Base-by-base conservation (phyloP, 495 filamentous ascomycete species). In the Apiosordaria backusii region DNA sequence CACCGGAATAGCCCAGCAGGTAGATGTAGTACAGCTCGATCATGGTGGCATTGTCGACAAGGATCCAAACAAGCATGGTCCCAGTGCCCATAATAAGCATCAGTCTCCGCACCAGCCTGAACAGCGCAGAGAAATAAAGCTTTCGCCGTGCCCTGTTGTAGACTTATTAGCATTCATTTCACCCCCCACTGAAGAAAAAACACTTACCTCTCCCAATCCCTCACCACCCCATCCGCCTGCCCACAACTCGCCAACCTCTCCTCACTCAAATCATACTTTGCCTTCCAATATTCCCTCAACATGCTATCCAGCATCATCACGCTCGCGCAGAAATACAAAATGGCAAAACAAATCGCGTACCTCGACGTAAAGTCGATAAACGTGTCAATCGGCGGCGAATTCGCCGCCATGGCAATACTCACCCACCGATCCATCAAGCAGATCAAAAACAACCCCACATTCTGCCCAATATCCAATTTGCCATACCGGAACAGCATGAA, bases 381-480 rank as follows among this genome's bases (percentile, higher is more conserved):
- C 15, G 71, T 13, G 59, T 65, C 64, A 25, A 68, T 63, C n/a
- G 53, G 60, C 0, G 57, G 25, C 0, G 65, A 61, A 40, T 50
- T 67, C 22, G 63, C 57, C 5, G 68, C 50, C 72, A 71, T 75
- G 57, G 58, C 50, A 52, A 75, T 67, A 45, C 68, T 70, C 26
- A 76, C 72, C 74, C 74, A 76, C 3, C 73, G 68, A 60, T 76
- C 74, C 68, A 76, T 69, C 22, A 76, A 50, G 15, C 71, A 70
- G 19, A 75, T 66, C 25, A 76, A 63, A 60, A 76, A 76, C 10
- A 76, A 68, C 4, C 68, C 74, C 22, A 76, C 55, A 53, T 71
- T 76, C 29, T 73, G 70, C 3, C 68, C 68, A 13, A 75, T 69
- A 55, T 76, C 72, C 22, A 66, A 67, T 7, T 65, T 60, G 19